Base-by-base conservation (phyloP, 2,329 filamentous ascomycete genomes). In the Colletotrichum godetiae region DNA sequence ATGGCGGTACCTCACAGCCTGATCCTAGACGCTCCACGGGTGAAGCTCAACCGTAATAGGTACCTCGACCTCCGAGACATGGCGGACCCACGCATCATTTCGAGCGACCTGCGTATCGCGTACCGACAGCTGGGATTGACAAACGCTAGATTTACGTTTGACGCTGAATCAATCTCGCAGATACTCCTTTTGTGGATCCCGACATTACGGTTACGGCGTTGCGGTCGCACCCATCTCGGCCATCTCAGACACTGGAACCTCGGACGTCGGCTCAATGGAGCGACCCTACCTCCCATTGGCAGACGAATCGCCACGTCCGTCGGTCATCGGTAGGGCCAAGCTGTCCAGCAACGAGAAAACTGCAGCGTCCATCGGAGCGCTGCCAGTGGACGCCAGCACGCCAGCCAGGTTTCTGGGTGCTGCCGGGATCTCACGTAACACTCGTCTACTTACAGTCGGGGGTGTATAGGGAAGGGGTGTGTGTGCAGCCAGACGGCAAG, bases 351-450 rank as follows among this genome's bases (percentile, higher is more conserved):
- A 49, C 42, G 42, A 49, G 42, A 49, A 49, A 2, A 49, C 42
- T 49, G 19, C 42, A 22, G 42, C 37, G 60, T 19, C 29, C 53
- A 35, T 49, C 35, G 37, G 37, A n/a, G 52, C 22, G 59, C 37
- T 37, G 42, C 42, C 13, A 22, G 29, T 70, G 59, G 55, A 56
- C 61, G 67, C 52, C 27, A 29, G 55, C 46, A 56, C 27, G 35
- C 71, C 67, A 71, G 67, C 71, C 60, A 71, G 71, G 55, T 61
- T 66, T 56, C 70, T 52, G 70, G 71, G 37, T 71, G 33, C 67
- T 71, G 67, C 71, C 56, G 61, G 71, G 71, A 66, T 73, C 71
- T 71, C 67, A 66, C 56, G 67, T 71, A 60, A 71, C 67, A 73
- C 56, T 73, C 56, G 67, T 66, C 71, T 61, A 66, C 56, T 63